Evolutionary conservation across 2,329 filamentous ascomycete species (phyloP).

Genomic region (Nemania sp.): DNA sequence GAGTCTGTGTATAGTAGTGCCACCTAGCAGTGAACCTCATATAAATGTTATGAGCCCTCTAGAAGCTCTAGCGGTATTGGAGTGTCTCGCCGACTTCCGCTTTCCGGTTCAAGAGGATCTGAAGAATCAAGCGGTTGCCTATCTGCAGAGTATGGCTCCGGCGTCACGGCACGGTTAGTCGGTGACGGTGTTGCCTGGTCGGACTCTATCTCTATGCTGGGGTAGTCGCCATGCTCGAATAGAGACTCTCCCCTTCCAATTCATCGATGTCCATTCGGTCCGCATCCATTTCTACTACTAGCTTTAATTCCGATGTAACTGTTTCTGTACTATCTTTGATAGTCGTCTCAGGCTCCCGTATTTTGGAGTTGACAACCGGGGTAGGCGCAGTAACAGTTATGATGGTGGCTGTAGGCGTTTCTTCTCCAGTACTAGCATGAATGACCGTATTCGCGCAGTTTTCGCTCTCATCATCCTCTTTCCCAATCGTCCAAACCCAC

Average conservation of each 20-base stretch:
- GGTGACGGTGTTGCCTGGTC: conserved; percentile 47
- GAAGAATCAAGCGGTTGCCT: conserved; percentile 33
- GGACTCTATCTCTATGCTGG: conserved; percentile 35
- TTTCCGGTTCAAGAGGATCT: conserved; percentile 36
- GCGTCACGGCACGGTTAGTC: background rate
- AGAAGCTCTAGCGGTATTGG: conserved; percentile 42
- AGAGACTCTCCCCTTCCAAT: conserved; percentile 52
- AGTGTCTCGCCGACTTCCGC: conserved; percentile 40
- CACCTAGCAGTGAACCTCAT: background rate
- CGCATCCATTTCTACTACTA: conserved; percentile 16
- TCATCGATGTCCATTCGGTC: conserved; percentile 50
- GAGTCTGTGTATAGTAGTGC: no score
- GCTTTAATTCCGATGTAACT: conserved; percentile 31
- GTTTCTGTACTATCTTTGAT: conserved; percentile 45
- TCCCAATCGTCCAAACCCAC: conserved; percentile 69
- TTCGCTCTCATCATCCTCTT: conserved; percentile 49
- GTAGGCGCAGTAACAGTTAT: conserved; percentile 10
- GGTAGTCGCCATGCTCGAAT: conserved; percentile 41
- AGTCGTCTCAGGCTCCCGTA: conserved; percentile 30
- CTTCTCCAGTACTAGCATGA: conserved; percentile 40
- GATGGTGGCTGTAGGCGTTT: conserved; percentile 24
- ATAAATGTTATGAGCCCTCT: background rate
- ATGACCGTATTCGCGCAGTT: conserved; percentile 48
- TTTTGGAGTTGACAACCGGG: conserved; percentile 14
- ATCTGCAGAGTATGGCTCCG: conserved; percentile 10